Percentiles rank a stretch among this genome's conserved stretches.
Conservation (phyloP, 2,329 filamentous ascomycete genomes). For the Ceratocystis albifundus region DNA sequence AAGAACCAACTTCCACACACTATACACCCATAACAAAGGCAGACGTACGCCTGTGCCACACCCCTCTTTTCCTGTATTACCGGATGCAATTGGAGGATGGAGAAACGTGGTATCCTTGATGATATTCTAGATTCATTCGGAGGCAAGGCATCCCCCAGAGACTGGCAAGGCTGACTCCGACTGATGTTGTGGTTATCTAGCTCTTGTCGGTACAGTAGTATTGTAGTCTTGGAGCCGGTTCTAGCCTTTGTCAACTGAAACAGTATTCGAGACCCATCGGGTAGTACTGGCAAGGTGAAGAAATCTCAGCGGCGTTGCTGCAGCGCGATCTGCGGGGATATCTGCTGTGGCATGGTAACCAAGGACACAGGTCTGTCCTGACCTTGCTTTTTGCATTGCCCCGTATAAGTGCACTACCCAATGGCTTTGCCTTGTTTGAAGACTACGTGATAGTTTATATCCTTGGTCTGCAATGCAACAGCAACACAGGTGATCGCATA, state of each 20-base stretch:
- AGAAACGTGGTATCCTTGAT: not conserved
- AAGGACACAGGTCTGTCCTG: not conserved
- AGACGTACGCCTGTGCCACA: not conserved
- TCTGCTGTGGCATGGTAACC: conserved; percentile 1
- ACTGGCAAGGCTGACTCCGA: not conserved
- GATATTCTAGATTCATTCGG: not conserved
- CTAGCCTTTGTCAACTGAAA: not conserved
- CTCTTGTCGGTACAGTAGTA: not conserved
- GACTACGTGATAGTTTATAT: not conserved
- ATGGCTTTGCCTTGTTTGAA: not conserved
- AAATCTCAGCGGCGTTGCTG: conserved; percentile 5
- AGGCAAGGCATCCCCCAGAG: not conserved
- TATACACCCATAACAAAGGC: no score
- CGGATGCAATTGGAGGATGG: no score
- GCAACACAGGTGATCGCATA: conserved; percentile 2
- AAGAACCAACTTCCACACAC: no score
- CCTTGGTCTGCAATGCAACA: conserved; percentile 3
- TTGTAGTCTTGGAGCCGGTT: not conserved
- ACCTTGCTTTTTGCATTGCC: not conserved
- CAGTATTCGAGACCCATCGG: not conserved
- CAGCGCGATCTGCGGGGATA: not conserved
- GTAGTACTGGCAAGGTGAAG: not conserved
- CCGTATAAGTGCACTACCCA: not conserved
- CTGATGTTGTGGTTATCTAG: not conserved
- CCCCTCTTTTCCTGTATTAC: not conserved